These are phyloP conservation scores for Atkinsonella texensis DNA, from an alignment of 2,329 filamentous ascomycete species.

Conservation along the genomic window DNA sequence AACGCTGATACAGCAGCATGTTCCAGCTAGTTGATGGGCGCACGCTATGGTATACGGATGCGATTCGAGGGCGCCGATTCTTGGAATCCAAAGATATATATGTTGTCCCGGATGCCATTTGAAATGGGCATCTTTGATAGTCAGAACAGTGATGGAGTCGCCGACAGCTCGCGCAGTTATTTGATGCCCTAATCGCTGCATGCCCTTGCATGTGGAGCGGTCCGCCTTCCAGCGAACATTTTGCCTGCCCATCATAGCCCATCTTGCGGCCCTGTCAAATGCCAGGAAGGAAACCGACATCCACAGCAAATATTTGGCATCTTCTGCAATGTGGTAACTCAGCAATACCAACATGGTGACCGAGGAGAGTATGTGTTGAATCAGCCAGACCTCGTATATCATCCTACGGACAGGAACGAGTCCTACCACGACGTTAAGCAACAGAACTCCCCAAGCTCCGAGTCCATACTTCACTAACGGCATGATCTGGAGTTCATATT, in stretches of 20 bases:
- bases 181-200: conserved; percentile 38
- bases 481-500: conserved; percentile 47
- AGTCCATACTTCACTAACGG: conserved; percentile 55
- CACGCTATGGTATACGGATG: conserved; percentile 53
- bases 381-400: conserved; percentile 57
- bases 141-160: conserved; percentile 42
- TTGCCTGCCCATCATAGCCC: conserved; percentile 35
- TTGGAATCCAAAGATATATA: conserved; percentile 48
- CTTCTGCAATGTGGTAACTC: conserved; percentile 48
- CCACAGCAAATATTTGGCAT: conserved; percentile 52
- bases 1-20: conserved; percentile 46
- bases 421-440: conserved; percentile 54
- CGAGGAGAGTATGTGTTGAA: conserved; percentile 54
- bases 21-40: conserved; percentile 35
- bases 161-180: conserved; percentile 36
- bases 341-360: conserved; percentile 50
- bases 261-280: conserved; percentile 47
- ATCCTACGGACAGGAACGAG: conserved; percentile 52
- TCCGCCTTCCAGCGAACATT: conserved; percentile 35
- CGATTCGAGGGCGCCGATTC: conserved; percentile 39
- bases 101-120: conserved; percentile 48
- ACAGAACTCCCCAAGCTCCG: conserved; percentile 51
- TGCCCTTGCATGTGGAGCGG: conserved; percentile 32
- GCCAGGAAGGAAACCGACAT: conserved; percentile 50
- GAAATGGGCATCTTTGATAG: conserved; percentile 48